Evolutionary conservation across 495 filamentous ascomycete genomes (phyloP).

Genomic region (Xylaria palmicola): DNA sequence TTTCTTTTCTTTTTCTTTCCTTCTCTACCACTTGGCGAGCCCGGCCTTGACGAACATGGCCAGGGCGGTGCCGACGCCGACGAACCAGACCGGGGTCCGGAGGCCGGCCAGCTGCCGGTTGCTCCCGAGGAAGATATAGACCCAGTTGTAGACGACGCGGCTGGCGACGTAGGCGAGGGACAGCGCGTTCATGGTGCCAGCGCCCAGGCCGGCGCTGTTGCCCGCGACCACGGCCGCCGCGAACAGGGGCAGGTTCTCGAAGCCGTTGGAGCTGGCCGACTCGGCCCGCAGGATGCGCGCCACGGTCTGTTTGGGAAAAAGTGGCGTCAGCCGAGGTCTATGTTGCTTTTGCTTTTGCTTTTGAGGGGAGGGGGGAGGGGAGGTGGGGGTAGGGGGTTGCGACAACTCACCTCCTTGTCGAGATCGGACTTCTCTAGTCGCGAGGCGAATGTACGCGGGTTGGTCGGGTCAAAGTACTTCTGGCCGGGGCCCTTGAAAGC

Average conservation of each 20-base stretch:
- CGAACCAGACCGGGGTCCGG: slow-evolving; percentile 40
- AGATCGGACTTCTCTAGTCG: slow-evolving; percentile 39
- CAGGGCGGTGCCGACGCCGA: slow-evolving; percentile 30
- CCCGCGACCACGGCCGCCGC: slow-evolving; percentile 51
- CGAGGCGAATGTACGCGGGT: slow-evolving; percentile 35
- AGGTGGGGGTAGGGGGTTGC: no score
- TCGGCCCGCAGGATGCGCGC: slow-evolving; percentile 47
- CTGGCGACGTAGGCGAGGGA: slow-evolving; percentile 41
- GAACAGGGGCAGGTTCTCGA: slow-evolving; percentile 51
- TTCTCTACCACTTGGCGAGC: slow-evolving; percentile 3
- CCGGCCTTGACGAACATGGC: slow-evolving; percentile 47
- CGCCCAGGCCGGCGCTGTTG: slow-evolving; percentile 39
- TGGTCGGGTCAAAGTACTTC: slow-evolving; percentile 26
- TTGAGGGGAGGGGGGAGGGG: no score
- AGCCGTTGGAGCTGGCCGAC: slow-evolving; percentile 45
- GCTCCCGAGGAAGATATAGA: slow-evolving; percentile 46
- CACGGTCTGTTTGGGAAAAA: not conserved
- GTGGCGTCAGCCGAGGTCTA: not conserved
- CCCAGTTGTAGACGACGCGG: slow-evolving; percentile 44
- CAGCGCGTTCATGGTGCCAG: slow-evolving; percentile 39
- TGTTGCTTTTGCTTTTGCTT: no score
- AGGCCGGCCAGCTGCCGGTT: slow-evolving; percentile 32
- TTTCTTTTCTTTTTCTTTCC: not conserved
- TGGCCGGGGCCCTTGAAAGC: slow-evolving; percentile 35
- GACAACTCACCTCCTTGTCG: slow-evolving; percentile 38